Evolutionary conservation across 169 alveolate species (phyloP).

Genomic region (Plasmodium malariae): DNA sequence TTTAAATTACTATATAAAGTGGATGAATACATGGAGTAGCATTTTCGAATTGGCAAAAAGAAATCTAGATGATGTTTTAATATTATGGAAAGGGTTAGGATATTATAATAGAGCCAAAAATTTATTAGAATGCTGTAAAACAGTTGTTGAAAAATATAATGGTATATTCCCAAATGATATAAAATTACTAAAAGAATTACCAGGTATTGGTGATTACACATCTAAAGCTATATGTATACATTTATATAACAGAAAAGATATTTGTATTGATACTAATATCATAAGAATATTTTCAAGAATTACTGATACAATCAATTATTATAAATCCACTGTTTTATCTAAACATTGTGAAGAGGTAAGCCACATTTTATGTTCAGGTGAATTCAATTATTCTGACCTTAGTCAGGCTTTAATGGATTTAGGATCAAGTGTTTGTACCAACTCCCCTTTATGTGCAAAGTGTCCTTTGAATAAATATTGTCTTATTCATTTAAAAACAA

Average conservation of each 20-base stretch:
- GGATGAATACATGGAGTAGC: conserved; percentile 80
- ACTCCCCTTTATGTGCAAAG: conserved; percentile 73
- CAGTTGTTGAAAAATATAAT: conserved; percentile 67
- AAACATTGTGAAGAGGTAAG: conserved; percentile 65
- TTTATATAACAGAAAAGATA: conserved; percentile 64
- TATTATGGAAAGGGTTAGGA: conserved; percentile 80
- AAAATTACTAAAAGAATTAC: conserved; percentile 62
- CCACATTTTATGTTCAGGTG: conserved; percentile 39
- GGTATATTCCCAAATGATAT: conserved; percentile 71
- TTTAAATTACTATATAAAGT: conserved; percentile 69
- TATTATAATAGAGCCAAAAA: conserved; percentile 80
- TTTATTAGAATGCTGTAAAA: conserved; percentile 73
- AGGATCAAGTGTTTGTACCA: conserved; percentile 80
- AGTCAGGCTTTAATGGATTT: conserved; percentile 81
- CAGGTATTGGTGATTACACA: conserved; percentile 84
- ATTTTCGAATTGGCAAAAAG: conserved; percentile 67
- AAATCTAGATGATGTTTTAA: conserved; percentile 63
- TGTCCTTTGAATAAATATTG: conserved; percentile 78
- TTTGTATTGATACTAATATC: conserved; percentile 81
- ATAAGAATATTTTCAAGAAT: conserved; percentile 77
- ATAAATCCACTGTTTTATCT: conserved; percentile 28
- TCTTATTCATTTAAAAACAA: conserved; percentile 51
- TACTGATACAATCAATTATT: conserved; percentile 74
- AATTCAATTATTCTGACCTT: conserved; percentile 54
- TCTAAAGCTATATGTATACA: conserved; percentile 79